Percentiles rank a stretch among this genome's conserved stretches.
These are phyloP conservation scores for Chenopodium album DNA, from an alignment of 148 eudicot genomes.

Conservation along the genomic window DNA sequence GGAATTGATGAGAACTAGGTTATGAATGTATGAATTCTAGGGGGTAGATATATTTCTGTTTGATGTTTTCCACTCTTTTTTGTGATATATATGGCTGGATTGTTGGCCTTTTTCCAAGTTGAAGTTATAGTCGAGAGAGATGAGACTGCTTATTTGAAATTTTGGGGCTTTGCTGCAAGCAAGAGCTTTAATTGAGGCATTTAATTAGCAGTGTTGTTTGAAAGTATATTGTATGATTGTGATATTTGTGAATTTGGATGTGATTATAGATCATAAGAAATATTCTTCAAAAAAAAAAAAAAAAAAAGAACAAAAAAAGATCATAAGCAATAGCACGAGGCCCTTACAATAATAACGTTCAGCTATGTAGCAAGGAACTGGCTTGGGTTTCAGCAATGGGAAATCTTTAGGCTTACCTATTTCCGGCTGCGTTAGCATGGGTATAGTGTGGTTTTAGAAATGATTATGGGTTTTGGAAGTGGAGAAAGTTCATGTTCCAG, in stretches of 20 bases:
- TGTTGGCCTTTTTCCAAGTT: not conserved
- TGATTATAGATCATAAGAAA: not conserved
- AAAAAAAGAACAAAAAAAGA: not conserved
- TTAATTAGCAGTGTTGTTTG: not conserved
- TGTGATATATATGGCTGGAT: not conserved
- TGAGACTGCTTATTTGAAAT: not conserved
- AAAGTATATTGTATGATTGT: not conserved
- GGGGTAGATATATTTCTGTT: not conserved
- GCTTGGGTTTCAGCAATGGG: no score
- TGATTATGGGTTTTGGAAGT: no score
- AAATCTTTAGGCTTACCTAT: no score
- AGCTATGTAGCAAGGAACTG: not conserved
- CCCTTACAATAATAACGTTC: not conserved
- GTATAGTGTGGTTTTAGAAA: no score
- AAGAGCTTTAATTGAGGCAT: not conserved
- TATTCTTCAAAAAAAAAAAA: no score
- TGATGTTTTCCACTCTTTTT: not conserved
- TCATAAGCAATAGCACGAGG: not conserved
- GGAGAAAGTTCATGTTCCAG: no score
- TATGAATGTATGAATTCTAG: not conserved
- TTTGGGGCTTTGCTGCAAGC: not conserved
- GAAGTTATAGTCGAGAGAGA: not conserved
- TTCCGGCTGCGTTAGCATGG: no score
- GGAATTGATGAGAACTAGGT: conserved; percentile 3
- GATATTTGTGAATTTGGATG: not conserved